phyloP scores from a whole-genome alignment of 805 yeast genomes.

The Lachancea lanzarotensis region DNA sequence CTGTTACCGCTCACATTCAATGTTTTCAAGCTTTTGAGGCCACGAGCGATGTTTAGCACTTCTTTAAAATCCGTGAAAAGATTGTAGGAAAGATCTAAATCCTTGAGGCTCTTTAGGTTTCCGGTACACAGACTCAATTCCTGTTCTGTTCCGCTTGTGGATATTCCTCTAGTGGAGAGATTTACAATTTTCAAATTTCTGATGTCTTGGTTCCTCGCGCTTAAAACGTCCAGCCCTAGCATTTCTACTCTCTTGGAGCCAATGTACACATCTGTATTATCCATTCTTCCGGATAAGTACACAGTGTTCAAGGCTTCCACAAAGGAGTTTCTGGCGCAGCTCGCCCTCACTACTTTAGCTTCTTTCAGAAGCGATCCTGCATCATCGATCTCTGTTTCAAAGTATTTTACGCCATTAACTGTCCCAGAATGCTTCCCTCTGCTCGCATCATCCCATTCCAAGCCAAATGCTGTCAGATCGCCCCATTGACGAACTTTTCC shows the following conservation, averaged over 20 bases:
- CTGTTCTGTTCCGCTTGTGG: neutral
- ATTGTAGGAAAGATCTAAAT: conserved; percentile 57
- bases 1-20: conserved; percentile 53
- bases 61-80: conserved; percentile 39
- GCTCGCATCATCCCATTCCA: conserved; percentile 74
- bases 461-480: conserved; percentile 50
- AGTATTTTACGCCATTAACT: conserved; percentile 49
- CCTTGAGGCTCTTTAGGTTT: conserved; percentile 16
- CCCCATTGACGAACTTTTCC: conserved; percentile 67
- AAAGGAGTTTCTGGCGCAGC: conserved; percentile 34
- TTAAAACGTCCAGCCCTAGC: conserved; percentile 58
- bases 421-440: conserved; percentile 73
- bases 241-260: conserved; percentile 56
- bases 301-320: conserved; percentile 39
- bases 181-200: conserved; percentile 32
- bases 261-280: conserved; percentile 43
- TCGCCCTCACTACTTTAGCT: conserved; percentile 23
- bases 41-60: conserved; percentile 34
- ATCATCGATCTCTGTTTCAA: conserved; percentile 28
- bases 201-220: conserved; percentile 43
- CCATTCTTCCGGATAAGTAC: conserved; percentile 15
- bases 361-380: conserved; percentile 24
- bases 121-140: conserved; percentile 9
- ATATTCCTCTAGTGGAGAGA: neutral
- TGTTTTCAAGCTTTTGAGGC: conserved; percentile 34